These are phyloP conservation scores for Coccomyxa subellipsoidea DNA, from an alignment of 163 green algal species.

Conservation along the genomic window DNA sequence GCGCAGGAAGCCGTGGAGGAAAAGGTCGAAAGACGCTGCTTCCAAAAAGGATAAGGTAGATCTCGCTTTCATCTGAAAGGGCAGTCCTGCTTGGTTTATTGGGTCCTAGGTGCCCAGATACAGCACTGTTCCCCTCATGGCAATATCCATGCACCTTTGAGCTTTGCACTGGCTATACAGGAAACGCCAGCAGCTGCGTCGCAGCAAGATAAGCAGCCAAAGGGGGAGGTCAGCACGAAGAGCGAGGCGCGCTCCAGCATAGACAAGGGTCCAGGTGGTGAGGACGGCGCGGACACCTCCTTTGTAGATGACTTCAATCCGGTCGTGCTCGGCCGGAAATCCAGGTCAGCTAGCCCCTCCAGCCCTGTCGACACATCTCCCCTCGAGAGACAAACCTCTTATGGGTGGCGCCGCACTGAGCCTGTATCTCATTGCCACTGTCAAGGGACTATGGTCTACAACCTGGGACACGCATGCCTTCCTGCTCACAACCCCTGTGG, in stretches of 20 bases:
- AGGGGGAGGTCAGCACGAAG: background rate
- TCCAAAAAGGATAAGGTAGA: background rate
- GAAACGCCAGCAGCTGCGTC: background rate
- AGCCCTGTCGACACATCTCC: too few relatives aligned
- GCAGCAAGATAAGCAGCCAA: background rate
- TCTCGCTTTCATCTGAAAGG: background rate
- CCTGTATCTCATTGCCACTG: too few relatives aligned
- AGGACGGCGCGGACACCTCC: background rate
- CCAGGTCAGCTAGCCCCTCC: conserved; percentile 3
- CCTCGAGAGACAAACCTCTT: too few relatives aligned
- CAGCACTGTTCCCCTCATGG: too few relatives aligned
- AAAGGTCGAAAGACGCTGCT: background rate
- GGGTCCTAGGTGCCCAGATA: too few relatives aligned
- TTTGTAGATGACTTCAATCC: conserved; percentile 14
- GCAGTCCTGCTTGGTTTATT: too few relatives aligned
- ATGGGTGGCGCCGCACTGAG: too few relatives aligned
- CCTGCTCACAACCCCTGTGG: too few relatives aligned
- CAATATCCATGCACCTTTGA: too few relatives aligned
- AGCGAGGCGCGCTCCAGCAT: background rate
- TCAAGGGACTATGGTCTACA: too few relatives aligned
- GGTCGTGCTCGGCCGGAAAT: background rate
- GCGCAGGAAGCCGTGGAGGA: background rate
- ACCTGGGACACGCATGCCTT: too few relatives aligned
- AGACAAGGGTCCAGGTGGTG: background rate
- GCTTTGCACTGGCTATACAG: background rate